Base-by-base conservation (phyloP, 139 green algal genomes). In the Asterochloris sp. region DNA sequence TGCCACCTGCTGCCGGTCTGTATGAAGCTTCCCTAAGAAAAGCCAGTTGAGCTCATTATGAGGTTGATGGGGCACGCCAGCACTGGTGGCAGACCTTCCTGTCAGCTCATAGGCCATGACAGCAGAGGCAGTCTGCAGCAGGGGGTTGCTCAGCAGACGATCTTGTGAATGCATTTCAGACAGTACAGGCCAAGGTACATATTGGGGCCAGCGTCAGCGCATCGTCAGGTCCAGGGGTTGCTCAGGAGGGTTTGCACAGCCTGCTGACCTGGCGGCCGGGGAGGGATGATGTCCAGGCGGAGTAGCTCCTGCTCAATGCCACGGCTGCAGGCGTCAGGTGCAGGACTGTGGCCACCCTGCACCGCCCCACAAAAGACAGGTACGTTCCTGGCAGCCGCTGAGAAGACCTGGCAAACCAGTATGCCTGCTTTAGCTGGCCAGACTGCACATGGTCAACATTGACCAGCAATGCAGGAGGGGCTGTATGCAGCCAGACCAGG, bases 201-300 rank as follows among this genome's bases (percentile, higher is more conserved):
- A 4, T 60, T 60, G 10, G 71, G 23, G 10, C 24, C 71, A 38
- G 71, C 38, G 38, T 54, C 38, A 16, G n/a, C n/a, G n/a, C 24
- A 38, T 11, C 17, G 71, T 76, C 17, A 60, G 71, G 19, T 71
- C 12, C 29, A 78, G 11, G 68, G 23, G 11, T 10, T 84, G 24
- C 19, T 61, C n/a, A 27, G 8, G 29, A n/a, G 17, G 28, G 24
- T 10, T 21, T 17, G 1, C 15, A 12, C 13, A 47, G 61, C 13
- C 24, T 16, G 23, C 62, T 15, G 24, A 92, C 64, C 80, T 91
- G 85, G 61, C 85, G 75, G 23, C 82, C 84, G 23, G 87, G 82
- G 74, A 91, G 79, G n/a, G 71, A 66, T n/a, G 68, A 64, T 12
- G 69, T 60, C 86, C 83, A 86, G 0, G 8, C 11, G 1, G 69